Evolutionary conservation across 163 green algal genomes (phyloP), one percentile per base, ranked within the genome.

Genomic region (Chlorella variabilis): DNA sequence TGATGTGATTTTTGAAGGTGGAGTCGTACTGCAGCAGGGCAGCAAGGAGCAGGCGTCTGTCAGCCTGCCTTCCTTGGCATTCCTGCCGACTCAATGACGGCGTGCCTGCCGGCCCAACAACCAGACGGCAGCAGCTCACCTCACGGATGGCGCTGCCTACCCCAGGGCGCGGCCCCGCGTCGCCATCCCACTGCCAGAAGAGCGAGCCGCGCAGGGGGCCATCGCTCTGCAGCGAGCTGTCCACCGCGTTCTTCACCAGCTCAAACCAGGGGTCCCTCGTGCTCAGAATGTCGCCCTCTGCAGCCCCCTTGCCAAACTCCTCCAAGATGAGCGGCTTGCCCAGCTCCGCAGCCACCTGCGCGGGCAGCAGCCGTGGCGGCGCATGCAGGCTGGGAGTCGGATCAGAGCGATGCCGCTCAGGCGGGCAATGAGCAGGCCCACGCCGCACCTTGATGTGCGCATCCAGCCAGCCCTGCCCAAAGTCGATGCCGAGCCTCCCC

Each of bases 291-390:
- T 45, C 13, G 51, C 42, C 65, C 25, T 81, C 68, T 0, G 49
- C 27, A 0, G 73, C 69, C 29, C 41, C 56, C 73, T 80, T 80
- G 1, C 82, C 82, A 84, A 84, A 87, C 69, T 87, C 76, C 42
- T 87, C 82, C 27, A 87, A 9, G 33, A 87, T 23, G 6, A 84
- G 49, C 0, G 54, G 65, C 49, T 63, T 77, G 41, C 66, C 49
- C 51, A 69, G 39, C 34, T 51, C 27, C 0, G 51, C 29, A 0
- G 67, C 67, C 11, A 41, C 59, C 62, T 78, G 71, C 31, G n/a
- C n/a, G n/a, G n/a, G n/a, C n/a, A n/a, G n/a, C n/a, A n/a, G n/a
- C n/a, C n/a, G n/a, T n/a, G n/a, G n/a, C n/a, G n/a, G n/a, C n/a
- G n/a, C n/a, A n/a, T n/a, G n/a, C n/a, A n/a, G n/a, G n/a, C n/a